Evolutionary conservation across 768 basidiomycete species (phyloP), one percentile per base, ranked within the genome.

Genomic region (Sporobolomyces pararoseus): DNA sequence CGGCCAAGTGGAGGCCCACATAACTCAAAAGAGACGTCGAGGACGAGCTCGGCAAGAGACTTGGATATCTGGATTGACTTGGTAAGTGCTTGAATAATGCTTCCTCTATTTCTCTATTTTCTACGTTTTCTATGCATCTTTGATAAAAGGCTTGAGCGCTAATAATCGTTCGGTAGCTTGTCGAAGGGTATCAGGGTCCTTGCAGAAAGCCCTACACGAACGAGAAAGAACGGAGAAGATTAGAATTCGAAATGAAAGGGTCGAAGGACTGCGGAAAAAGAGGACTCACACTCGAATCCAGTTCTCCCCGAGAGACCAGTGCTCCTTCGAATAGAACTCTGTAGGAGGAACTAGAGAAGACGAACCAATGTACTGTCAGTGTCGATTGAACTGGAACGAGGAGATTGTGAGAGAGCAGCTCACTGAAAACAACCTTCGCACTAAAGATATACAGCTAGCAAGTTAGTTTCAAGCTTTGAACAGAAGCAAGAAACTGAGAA

Each of bases 171-270:
- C 87, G 29, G 86, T 88, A n/a, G 96, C 96, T 27, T 81, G 82
- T 68, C 82, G 84, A 21, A 99, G 83, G 0, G 91, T 95, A 49
- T 90, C 90, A 25, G 86, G 72, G 76, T 98, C 95, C 78, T 99
- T 99, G 84, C 96, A 97, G 83, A 96, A 93, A 1, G 93, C 88
- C 78, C 98, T 97, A 65, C 91, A 85, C 27, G 85, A 87, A 77
- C 19, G 0, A 16, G 10, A 34, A 21, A 23, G 46, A 21, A 42
- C 88, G 95, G 54, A 83, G 87, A 12, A 23, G 19, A 1, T 7
- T 59, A n/a, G 21, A 16, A 7, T n/a, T 29, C 16, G 23, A 31
- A 7, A 44, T 42, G 2, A 13, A 1, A 21, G 39, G 5, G 23
- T 6, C 23, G 39, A 29, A 9, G 39, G 39, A 42, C 39, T 9